A percentile compares a stretch with the other conserved stretches of the same genome.
Evolutionary conservation across 257 asterid genomes (phyloP).

Genomic region (Jaltomata sinuosa): DNA sequence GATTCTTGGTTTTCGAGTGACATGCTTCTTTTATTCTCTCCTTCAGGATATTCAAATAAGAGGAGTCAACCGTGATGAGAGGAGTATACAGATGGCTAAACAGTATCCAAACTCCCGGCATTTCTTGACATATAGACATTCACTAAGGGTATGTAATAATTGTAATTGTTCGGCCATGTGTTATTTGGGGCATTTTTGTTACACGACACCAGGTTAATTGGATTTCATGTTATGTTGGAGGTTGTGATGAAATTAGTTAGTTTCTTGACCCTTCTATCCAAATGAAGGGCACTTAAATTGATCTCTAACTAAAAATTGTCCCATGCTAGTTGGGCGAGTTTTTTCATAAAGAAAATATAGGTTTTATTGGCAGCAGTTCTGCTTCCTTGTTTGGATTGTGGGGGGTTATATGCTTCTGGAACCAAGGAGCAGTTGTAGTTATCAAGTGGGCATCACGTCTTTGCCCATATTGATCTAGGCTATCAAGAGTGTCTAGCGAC

Average conservation of each 20-base stretch:
- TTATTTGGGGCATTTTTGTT: not conserved
- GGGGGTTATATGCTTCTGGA: not conserved
- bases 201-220: not conserved
- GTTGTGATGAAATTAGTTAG: not conserved
- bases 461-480: not conserved
- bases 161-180: not conserved
- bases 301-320: not conserved
- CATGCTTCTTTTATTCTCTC: not conserved
- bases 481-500: not conserved
- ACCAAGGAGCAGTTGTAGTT: not conserved
- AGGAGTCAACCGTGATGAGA: slow-evolving; percentile 93
- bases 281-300: not conserved
- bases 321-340: not conserved
- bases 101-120: slow-evolving; percentile 84
- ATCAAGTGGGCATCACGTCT: not conserved
- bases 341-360: not conserved
- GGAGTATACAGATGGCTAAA: slow-evolving; percentile 78
- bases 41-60: slow-evolving; percentile 90
- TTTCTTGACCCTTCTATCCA: not conserved
- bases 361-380: not conserved
- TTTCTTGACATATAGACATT: slow-evolving; percentile 86
- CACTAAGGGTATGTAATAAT: slow-evolving; percentile 84
- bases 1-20: not conserved
- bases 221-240: not conserved
- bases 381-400: not conserved